Base-by-base conservation (phyloP, 2,329 filamentous ascomycete species). In the Paramyrothecium sp. region DNA sequence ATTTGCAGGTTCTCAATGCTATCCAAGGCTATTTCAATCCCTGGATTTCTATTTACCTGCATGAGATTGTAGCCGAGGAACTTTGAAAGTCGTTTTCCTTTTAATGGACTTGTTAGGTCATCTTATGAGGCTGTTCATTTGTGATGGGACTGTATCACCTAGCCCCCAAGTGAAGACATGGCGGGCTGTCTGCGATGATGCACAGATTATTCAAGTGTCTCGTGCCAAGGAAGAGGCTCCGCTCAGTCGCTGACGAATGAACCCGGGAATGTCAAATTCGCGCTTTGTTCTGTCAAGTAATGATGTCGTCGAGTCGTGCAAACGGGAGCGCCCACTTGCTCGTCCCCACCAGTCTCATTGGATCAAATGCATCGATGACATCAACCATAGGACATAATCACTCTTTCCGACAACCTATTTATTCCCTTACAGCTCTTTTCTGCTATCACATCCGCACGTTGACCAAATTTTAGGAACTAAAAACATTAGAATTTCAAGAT, bases 401-500 rank as follows among this genome's bases (percentile, higher is more conserved):
- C 13, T 44, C 7, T 7, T 7, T 5, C 13, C 38, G 13, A 7
- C 13, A 44, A 44, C 13, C 38, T 17, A 16, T 17, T 44, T 44
- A 44, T 16, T 16, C 38, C 38, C 5, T 44, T 7, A 7, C 4
- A 19, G 13, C 5, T 16, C 13, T 16, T 5, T 44, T 16, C 13
- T 44, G n/a, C 4, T 7, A 5, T 44, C 13, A 44, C 38, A 44
- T 17, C 5, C 13, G 13, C n/a, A 19, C 13, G 13, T 7, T 4
- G 13, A 19, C 16, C 13, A 49, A 21, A 10, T 49, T 23, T 10
- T 13, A 16, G 12, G 7, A 49, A 4, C 16, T 23, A 16, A 46
- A 46, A 46, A 4, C 41, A n/a, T 20, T 12, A 7, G 12, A 21
- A 19, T n/a, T 20, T 13, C 22, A 49, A 11, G 21, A 77, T 77